Evolutionary conservation across 129 eudicot species (phyloP), one percentile per base, ranked within the genome.

Genomic region (Kitagawia praeruptora): DNA sequence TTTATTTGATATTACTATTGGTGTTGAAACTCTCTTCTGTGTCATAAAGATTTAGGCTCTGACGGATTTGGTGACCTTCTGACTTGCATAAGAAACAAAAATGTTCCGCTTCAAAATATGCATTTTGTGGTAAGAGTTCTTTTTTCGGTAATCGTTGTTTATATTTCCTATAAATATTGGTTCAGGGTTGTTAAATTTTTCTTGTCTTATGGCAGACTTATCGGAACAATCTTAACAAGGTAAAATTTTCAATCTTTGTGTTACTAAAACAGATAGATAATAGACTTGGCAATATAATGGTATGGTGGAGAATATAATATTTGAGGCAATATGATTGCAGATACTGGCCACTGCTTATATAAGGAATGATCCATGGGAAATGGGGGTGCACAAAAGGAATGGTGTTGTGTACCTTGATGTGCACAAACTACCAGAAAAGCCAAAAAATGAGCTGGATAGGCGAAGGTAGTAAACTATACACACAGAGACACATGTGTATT

Each of bases 331-430:
- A 78, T 75, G 67, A 80, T 74, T 83, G 80, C 90, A 95, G 99
- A 92, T 95, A 85, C 58, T 95, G 88, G 95, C 97, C 23, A 95
- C 99, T 83, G 96, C 96, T 85, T 95, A 92, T 86, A 85, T 92
- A 75, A 90, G 97, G 82, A 84, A 92, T 47, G 99, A 95, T 66
- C 96, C 99, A 38, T 95, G 99, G 99, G 99, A 95, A 86, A 95
- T 95, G 99, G 99, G 99, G 80, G 99, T 95, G 61, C 99, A 95
- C 83, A 95, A 89, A 85, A 87, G 99, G 82, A 95, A 92, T 67
- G 99, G 99, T n/a, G 97, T 90, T 39, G 93, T 95, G 81, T 95
- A 95, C 88, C 99, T 95, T 75, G 96, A 95, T 87, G 99, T 95
- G 70, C 99, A 95, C 87, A 92, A 92, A 77, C 67, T 95, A 48